Base-by-base conservation (phyloP, 495 filamentous ascomycete genomes). In the Physcia stellaris region DNA sequence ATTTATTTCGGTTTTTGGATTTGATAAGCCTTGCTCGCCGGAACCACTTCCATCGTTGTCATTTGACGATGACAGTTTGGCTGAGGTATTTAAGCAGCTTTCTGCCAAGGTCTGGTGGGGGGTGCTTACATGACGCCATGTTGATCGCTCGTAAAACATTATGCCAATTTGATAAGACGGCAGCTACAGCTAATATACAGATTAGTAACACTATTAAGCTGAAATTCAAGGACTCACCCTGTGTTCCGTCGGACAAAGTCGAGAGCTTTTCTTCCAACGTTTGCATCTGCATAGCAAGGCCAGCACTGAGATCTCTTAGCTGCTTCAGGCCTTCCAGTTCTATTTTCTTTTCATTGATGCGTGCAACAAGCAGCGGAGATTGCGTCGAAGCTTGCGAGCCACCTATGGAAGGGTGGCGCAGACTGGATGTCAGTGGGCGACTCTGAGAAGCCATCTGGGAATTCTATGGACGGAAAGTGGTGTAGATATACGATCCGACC, bases 131-230 rank as follows among this genome's bases (percentile, higher is more conserved):
- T 37, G 86, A 93, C 41, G 92, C 87, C 77, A 98, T 92, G 53
- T 80, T 82, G 50, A 98, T 95, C 26, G 86, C 86, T 35, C 81
- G 71, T 15, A 98, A 68, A 37, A 98, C 87, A 55, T 86, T 92
- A 50, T 94, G 81, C 90, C 90, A 98, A 58, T 98, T 98, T 32
- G 82, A 73, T 44, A 98, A 61, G 13, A 98, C 90, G 32, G 78
- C 75, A 33, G 90, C 90, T 53, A 98, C 86, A 48, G 86, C 88
- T 90, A 53, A 26, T 24, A 24, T 20, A 35, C 12, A 42, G 24
- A 38, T 32, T 27, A 10, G 32, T 18, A 26, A 13, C 16, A 17
- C 27, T n/a, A 9, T 24, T 41, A 32, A 32, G 17, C 31, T 32
- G 37, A 31, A 33, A 26, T 15, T 15, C 39, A 3, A 33, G 13